These are phyloP conservation scores for Fusarium tricinctum DNA, from an alignment of 2,329 filamentous ascomycete species.

Conservation along the genomic window DNA sequence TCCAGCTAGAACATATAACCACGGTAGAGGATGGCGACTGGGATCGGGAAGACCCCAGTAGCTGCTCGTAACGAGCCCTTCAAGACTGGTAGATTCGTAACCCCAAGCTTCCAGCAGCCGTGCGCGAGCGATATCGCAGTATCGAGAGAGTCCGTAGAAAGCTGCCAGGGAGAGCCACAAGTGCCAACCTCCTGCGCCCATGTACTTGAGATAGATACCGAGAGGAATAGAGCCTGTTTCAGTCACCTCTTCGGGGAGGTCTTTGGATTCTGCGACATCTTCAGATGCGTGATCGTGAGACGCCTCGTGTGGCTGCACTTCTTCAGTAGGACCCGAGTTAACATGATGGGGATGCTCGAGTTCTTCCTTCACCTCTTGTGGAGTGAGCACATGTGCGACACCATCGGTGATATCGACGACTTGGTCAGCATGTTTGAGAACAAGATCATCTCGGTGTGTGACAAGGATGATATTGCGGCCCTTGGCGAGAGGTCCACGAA, in stretches of 20 bases:
- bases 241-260: slow-evolving; percentile 53
- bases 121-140: slow-evolving; percentile 74
- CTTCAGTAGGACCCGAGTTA: slow-evolving; percentile 10
- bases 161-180: slow-evolving; percentile 79
- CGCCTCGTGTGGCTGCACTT: slow-evolving; percentile 41
- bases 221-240: slow-evolving; percentile 79
- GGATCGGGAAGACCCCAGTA: slow-evolving; percentile 70
- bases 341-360: slow-evolving; percentile 57
- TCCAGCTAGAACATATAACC: slow-evolving; percentile 78
- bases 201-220: slow-evolving; percentile 85
- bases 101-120: slow-evolving; percentile 93
- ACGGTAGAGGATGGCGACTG: slow-evolving; percentile 75
- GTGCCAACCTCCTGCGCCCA: slow-evolving; percentile 81
- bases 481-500: slow-evolving; percentile 71
- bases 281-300: slow-evolving; percentile 54
- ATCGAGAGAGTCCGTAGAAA: slow-evolving; percentile 73
- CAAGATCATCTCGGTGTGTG: slow-evolving; percentile 84
- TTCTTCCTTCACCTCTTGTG: slow-evolving; percentile 60
- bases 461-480: slow-evolving; percentile 82
- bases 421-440: slow-evolving; percentile 79
- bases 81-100: slow-evolving; percentile 63
- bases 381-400: slow-evolving; percentile 63
- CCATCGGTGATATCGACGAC: slow-evolving; percentile 78
- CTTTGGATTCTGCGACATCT: slow-evolving; percentile 35
- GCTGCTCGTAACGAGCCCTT: slow-evolving; percentile 1